A percentile compares a stretch with the other conserved stretches of the same genome.
Conservation (phyloP, 1,284 basidiomycete genomes). For the Moesziomyces sp. region DNA sequence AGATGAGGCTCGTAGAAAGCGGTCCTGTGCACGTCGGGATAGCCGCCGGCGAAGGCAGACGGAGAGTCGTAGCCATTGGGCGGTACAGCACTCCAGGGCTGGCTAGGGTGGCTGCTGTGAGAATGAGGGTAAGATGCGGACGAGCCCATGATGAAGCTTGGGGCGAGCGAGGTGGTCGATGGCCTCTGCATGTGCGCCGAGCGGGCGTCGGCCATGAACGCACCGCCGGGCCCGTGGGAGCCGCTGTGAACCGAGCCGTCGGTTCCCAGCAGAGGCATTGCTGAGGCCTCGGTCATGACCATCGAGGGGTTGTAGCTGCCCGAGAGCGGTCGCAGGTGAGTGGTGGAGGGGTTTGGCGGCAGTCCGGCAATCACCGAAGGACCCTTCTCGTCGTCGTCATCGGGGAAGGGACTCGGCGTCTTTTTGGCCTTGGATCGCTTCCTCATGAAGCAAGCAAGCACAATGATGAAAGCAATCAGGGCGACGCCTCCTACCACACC, state of each 20-base stretch:
- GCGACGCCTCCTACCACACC: slow-evolving; percentile 26
- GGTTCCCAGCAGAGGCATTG: slow-evolving; percentile 21
- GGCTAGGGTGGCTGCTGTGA: slow-evolving; percentile 17
- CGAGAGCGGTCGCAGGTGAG: slow-evolving; percentile 16
- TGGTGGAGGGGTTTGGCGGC: slow-evolving; percentile 23
- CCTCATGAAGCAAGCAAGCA: slow-evolving; percentile 14
- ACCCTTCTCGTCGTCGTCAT: slow-evolving; percentile 18
- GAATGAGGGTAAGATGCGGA: slow-evolving; percentile 25
- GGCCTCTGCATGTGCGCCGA: slow-evolving; percentile 24
- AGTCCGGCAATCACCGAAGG: slow-evolving; percentile 33
- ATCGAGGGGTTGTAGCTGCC: slow-evolving; percentile 27
- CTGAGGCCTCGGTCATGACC: slow-evolving; percentile 27
- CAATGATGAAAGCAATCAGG: slow-evolving; percentile 14
- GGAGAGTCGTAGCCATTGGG: slow-evolving; percentile 3
- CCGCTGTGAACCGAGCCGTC: slow-evolving; percentile 16
- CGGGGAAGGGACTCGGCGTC: slow-evolving; percentile 22
- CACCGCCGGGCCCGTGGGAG: slow-evolving; percentile 7
- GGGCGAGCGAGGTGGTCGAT: slow-evolving; percentile 25
- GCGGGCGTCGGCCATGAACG: slow-evolving; percentile 10
- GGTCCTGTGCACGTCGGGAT: slow-evolving; percentile 30
- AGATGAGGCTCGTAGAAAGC: slow-evolving; percentile 28
- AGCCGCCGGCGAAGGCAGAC: slow-evolving; percentile 12
- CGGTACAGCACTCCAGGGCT: slow-evolving; percentile 1
- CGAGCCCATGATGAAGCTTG: slow-evolving; percentile 33
- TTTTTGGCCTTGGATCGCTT: slow-evolving; percentile 25